A percentile compares a stretch with the other conserved stretches of the same genome.
Conservation (phyloP, 768 basidiomycete species). For the Arthromyces matolae region DNA sequence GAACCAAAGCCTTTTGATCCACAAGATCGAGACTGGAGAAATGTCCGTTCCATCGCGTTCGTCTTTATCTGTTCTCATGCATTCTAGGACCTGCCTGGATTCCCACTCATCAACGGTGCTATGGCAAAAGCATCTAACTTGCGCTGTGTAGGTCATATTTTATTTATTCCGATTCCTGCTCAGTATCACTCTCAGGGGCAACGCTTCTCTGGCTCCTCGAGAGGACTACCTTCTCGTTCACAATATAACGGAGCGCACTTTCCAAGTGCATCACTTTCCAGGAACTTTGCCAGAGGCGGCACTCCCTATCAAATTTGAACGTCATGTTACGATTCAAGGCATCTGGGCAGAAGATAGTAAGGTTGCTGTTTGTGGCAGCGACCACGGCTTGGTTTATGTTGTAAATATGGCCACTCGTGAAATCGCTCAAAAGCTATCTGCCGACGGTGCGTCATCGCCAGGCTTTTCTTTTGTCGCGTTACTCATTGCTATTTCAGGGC, state of each 20-base stretch:
- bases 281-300: background rate
- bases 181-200: too few relatives aligned
- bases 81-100: slow-evolving; percentile 10
- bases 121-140: slow-evolving; percentile 9
- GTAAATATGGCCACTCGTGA: background rate
- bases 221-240: background rate
- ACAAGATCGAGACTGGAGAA: slow-evolving; percentile 9
- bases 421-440: background rate
- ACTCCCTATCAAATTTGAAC: slow-evolving; percentile 5
- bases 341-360: slow-evolving; percentile 10
- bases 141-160: slow-evolving; percentile 12
- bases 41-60: slow-evolving; percentile 4
- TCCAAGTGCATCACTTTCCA: slow-evolving; percentile 10
- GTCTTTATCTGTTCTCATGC: background rate
- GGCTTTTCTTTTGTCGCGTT: too few relatives aligned
- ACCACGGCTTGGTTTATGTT: slow-evolving; percentile 3
- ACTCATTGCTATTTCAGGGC: background rate
- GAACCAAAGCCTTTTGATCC: slow-evolving; percentile 8
- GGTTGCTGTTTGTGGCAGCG: slow-evolving; percentile 11
- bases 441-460: too few relatives aligned
- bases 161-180: too few relatives aligned
- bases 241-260: background rate
- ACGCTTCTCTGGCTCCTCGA: too few relatives aligned
- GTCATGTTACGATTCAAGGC: slow-evolving; percentile 5
- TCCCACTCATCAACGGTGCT: slow-evolving; percentile 9